phyloP scores from a whole-genome alignment of 2,329 filamentous ascomycete genomes.

The Apiospora arundinis region DNA sequence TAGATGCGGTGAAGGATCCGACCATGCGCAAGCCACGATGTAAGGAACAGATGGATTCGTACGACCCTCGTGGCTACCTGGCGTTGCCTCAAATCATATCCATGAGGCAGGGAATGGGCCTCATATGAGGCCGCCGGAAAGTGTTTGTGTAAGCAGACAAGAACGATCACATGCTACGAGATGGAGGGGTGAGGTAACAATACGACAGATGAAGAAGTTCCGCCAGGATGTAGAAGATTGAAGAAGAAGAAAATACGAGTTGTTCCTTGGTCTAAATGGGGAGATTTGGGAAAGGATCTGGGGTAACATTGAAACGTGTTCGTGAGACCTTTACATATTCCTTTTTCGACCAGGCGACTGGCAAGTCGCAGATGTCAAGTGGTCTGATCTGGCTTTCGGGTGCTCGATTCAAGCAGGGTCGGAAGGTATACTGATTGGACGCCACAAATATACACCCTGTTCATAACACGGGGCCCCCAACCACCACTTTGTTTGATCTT shows the following conservation, averaged over 20 bases:
- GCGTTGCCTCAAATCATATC: not conserved
- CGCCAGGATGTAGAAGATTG: not conserved
- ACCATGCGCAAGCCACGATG: not conserved
- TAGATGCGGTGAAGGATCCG: not conserved
- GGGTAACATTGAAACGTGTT: slow-evolving; percentile 18
- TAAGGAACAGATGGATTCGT: not conserved
- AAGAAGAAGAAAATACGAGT: not conserved
- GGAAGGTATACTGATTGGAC: slow-evolving; percentile 9
- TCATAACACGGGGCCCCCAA: not conserved
- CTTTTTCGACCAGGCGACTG: not conserved
- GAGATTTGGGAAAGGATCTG: not conserved
- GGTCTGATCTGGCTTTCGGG: not conserved
- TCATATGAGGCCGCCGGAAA: not conserved
- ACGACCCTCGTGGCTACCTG: not conserved
- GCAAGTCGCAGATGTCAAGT: not conserved
- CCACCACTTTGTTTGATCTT: not conserved
- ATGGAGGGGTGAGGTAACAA: not conserved
- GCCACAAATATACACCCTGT: not conserved
- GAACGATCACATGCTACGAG: not conserved
- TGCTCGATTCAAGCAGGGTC: not conserved
- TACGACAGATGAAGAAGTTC: not conserved
- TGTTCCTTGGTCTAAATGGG: not conserved
- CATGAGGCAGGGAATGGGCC: not conserved
- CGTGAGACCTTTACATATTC: not conserved
- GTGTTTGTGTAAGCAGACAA: not conserved